Percentiles rank a stretch among this genome's conserved stretches.
phyloP scores from a whole-genome alignment of 306 rosid genomes.

The Castanospermum australe region DNA sequence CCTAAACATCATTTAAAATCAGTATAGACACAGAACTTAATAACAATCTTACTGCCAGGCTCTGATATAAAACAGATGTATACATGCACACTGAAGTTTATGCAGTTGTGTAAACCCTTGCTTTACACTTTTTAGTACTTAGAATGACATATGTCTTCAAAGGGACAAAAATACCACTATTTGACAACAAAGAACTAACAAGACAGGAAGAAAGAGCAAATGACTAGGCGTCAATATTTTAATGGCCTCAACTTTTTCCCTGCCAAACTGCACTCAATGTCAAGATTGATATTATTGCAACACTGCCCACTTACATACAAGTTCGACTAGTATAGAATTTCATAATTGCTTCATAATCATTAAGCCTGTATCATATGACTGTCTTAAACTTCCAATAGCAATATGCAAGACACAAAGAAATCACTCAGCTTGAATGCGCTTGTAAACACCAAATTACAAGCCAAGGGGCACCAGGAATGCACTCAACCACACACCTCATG shows the following conservation, averaged over 20 bases:
- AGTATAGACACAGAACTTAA: neutral
- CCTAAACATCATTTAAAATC: neutral
- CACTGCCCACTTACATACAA: neutral
- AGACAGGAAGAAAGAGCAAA: neutral
- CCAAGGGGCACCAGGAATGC: neutral
- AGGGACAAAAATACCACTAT: neutral
- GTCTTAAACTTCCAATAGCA: neutral
- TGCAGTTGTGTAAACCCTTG: neutral
- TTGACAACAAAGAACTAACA: neutral
- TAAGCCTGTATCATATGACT: neutral
- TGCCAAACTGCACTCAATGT: neutral
- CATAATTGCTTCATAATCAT: neutral
- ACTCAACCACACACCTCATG: slow-evolving; percentile 8
- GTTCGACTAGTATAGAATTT: neutral
- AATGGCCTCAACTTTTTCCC: neutral
- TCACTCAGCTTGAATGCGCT: neutral
- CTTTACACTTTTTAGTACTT: neutral
- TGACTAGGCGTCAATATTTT: neutral
- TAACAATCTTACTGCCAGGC: neutral
- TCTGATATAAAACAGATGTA: neutral
- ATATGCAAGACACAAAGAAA: neutral
- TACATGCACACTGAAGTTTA: neutral
- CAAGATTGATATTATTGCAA: neutral
- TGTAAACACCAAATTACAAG: neutral
- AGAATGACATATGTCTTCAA: neutral